These are phyloP conservation scores for Litchi chinensis DNA, from an alignment of 345 rosid species.

Conservation along the genomic window DNA sequence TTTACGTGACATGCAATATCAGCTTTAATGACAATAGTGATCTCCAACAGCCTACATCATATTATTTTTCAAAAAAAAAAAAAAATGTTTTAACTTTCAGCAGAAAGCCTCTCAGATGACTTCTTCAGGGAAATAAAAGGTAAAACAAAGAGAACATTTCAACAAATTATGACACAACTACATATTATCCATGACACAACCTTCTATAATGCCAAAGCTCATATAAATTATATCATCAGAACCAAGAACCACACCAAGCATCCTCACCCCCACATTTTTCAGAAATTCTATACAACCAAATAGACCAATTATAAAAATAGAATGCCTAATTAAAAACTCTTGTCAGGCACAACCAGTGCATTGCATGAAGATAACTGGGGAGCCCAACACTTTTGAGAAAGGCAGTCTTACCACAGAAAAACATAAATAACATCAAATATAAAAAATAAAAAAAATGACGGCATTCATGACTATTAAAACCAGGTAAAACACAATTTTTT, in stretches of 20 bases:
- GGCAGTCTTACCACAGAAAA: neutral
- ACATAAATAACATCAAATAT: neutral
- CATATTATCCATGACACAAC: conserved; percentile 3
- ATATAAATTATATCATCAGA: neutral
- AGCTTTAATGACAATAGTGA: neutral
- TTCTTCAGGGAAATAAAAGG: neutral
- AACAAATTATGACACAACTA: neutral
- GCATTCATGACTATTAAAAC: neutral
- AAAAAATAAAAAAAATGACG: neutral
- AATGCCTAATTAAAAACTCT: conserved; percentile 2
- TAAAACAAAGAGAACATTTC: neutral
- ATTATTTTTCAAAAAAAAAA: neutral
- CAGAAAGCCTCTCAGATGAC: neutral
- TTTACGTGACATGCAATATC: neutral
- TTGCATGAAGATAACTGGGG: neutral
- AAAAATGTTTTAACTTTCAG: neutral
- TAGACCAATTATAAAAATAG: neutral
- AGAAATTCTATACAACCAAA: neutral
- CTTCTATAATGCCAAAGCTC: neutral
- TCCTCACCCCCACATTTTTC: conserved; percentile 1
- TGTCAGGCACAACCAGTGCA: neutral
- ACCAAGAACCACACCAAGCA: neutral
- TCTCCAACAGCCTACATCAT: neutral
- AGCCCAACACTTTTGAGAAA: neutral
- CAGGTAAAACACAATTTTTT: neutral